Evolutionary conservation across 208 protist species (phyloP), one percentile per base, ranked within the genome.

Genomic region (Leishmania gerbilli): DNA sequence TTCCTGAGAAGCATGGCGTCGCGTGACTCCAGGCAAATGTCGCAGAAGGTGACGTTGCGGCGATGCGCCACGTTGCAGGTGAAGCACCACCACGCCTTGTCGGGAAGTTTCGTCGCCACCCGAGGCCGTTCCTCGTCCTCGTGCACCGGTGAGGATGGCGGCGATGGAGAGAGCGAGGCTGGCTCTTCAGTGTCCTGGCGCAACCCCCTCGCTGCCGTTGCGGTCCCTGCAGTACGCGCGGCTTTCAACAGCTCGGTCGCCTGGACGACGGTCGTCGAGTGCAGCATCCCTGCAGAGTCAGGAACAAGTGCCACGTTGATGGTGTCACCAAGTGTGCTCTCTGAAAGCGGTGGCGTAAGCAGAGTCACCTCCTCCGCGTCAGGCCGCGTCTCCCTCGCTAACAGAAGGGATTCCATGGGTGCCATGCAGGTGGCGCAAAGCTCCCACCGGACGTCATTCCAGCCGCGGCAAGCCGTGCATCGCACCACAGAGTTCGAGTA

Each of bases 391-490:
- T 13, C 51, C 56, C 5, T 47, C 21, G 34, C 9, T 24, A 21
- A 15, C 56, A 15, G 37, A 9, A 49, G 24, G 17, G 62, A 40
- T 27, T 62, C 27, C 21, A 89, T 60, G 17, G 84, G 92, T 68
- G 81, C 77, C 87, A 89, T 64, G 37, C 93, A 97, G 74, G 77
- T 88, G 67, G 85, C 81, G 76, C 94, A 97, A 69, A 97, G 80
- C 79, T 97, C 92, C 92, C 92, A 97, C 24, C 92, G 90, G 27
- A 89, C 87, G 79, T 95, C 94, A 77, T 96, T 95, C 42, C 84
- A 89, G 24, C 85, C 84, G 17, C 69, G 56, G 69, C 94, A 97
- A 4, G 49, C 62, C 9, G 62, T 21, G 81, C 94, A 97, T 45
- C 76, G 76, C 55, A 88, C 68, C 1, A 92, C 74, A 13, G 85